Conservation (phyloP, 2,329 filamentous ascomycete genomes). For the Calonectria multiphialidica region DNA sequence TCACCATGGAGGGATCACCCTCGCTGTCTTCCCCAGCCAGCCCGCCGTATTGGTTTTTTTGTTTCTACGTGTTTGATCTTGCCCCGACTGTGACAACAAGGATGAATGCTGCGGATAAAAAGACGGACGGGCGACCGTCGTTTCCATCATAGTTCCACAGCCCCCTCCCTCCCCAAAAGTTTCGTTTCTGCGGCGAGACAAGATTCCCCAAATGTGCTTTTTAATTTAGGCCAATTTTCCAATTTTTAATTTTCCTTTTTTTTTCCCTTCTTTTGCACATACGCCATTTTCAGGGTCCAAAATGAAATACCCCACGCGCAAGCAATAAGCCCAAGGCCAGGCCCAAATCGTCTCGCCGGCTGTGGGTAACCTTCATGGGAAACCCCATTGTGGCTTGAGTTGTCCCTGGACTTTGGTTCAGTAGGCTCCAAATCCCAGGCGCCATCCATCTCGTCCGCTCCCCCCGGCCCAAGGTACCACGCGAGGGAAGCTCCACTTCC, state of each 20-base stretch:
- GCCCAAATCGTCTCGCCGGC: slow-evolving; percentile 1
- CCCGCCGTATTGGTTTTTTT: background rate
- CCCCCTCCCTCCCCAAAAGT: no score
- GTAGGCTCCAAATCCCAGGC: background rate
- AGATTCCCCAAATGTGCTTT: background rate
- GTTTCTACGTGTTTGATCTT: background rate
- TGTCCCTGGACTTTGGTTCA: background rate
- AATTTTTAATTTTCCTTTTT: background rate
- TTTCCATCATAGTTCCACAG: background rate
- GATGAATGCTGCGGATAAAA: background rate
- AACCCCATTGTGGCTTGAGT: slow-evolving; percentile 7
- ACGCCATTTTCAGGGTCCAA: slow-evolving; percentile 1
- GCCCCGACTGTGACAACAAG: background rate
- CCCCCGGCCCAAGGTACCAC: background rate
- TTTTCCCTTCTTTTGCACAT: background rate
- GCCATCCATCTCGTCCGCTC: background rate
- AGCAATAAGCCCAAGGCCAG: background rate
- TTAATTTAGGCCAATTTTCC: no score
- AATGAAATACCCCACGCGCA: slow-evolving; percentile 12
- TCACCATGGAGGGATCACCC: slow-evolving; percentile 9
- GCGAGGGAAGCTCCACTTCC: slow-evolving; percentile 1
- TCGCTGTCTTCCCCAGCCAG: background rate
- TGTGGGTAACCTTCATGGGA: background rate
- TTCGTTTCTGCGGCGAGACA: background rate
- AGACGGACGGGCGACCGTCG: background rate